Evolutionary conservation across 2,329 filamentous ascomycete genomes (phyloP).

Genomic region (Apiospora kogelbergensis): DNA sequence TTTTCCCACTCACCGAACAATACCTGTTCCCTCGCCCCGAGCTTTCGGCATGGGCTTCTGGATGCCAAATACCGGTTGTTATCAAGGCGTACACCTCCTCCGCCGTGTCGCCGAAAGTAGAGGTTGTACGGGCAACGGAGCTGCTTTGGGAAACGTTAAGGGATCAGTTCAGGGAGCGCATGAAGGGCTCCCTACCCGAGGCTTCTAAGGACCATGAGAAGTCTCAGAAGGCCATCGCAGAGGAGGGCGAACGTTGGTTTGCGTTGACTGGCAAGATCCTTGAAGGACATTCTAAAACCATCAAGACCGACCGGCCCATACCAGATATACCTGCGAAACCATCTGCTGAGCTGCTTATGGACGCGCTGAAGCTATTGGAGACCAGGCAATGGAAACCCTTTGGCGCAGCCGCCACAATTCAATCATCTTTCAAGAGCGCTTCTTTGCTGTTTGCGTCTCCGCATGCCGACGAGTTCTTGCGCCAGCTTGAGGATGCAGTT

Average conservation of each 20-base stretch:
- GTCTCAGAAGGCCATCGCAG: conserved; percentile 69
- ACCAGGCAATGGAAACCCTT: conserved; percentile 58
- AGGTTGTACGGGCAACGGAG: conserved; percentile 48
- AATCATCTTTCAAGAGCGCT: conserved; percentile 39
- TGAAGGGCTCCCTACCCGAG: conserved; percentile 77
- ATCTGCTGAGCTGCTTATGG: conserved; percentile 35
- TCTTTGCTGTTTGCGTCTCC: conserved; percentile 40
- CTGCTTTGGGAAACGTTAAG: conserved; percentile 65
- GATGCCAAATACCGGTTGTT: conserved; percentile 37
- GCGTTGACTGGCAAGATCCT: conserved; percentile 52
- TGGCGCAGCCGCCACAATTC: conserved; percentile 50
- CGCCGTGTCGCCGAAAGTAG: conserved; percentile 38
- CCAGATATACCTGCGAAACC: conserved; percentile 28
- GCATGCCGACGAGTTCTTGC: conserved; percentile 36
- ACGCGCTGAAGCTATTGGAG: conserved; percentile 42
- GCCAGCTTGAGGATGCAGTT: conserved; percentile 50
- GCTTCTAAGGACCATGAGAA: conserved; percentile 73
- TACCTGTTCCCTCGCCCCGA: conserved; percentile 50
- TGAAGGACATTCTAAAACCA: conserved; percentile 29
- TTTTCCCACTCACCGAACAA: conserved; percentile 56
- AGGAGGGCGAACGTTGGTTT: conserved; percentile 69
- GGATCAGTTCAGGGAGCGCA: conserved; percentile 59
- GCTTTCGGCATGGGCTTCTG: conserved; percentile 36
- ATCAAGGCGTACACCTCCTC: conserved; percentile 49
- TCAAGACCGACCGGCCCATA: conserved; percentile 23